Base-by-base conservation (phyloP, 768 basidiomycete genomes). In the Rhizopogon salebrosus region DNA sequence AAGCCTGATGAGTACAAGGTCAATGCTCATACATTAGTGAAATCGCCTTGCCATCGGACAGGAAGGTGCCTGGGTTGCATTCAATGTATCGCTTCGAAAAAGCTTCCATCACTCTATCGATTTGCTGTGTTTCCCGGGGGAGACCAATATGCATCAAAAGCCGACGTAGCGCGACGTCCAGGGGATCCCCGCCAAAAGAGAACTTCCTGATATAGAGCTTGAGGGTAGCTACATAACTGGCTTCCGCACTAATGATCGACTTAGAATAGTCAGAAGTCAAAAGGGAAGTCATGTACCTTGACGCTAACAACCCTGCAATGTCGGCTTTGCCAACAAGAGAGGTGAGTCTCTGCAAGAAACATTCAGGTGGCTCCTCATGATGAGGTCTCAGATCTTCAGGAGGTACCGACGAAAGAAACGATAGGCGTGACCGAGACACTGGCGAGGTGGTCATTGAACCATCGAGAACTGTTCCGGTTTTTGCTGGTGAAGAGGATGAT, bases 71-170 rank as follows among this genome's bases (percentile, higher is more conserved):
- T 45, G 87, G 85, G 64, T 98, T 95, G 66, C 92, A 93, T 42
- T 79, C 74, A 54, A 84, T 71, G 69, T 97, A 99, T 54, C 89
- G 81, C 40, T 75, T 77, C 5, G 95, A 90, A 69, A 99, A 99
- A 0, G 92, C 90, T 70, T 98, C 94, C 62, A 99, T 92, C 43
- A 98, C 92, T 53, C 97, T 80, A 69, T 99, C 97, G 54, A 99
- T 99, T 69, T 98, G 95, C 66, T 99, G 97, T 2, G 97, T 98
- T 74, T 99, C 97, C 51, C 86, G 79, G 3, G 97, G 97, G 24
- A 99, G 78, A 36, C 89, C 83, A 22, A 97, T 83, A 60, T 94
- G 84, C 89, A 97, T 92, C 34, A 99, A 76, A 43, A 99, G 65
- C 62, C 84, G 85, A 37, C 97, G 86, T 38, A 99, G 72, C 18